Conservation (phyloP, 208 protist genomes). For the Leishmania amazonensis region DNA sequence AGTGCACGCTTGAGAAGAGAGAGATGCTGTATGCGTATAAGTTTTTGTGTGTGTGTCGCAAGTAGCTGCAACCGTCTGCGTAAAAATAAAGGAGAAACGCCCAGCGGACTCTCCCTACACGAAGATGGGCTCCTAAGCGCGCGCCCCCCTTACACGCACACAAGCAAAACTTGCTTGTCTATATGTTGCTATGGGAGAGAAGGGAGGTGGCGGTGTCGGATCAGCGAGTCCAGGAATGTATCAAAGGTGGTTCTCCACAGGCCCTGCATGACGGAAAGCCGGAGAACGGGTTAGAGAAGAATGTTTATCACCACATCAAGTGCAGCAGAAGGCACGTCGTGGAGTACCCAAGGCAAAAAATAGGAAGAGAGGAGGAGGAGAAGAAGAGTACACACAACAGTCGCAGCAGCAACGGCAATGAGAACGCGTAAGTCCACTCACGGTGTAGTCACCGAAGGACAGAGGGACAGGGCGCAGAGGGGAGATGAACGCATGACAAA, state of each 20-base stretch:
- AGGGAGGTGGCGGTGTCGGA: not conserved
- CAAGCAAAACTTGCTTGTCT: too few species aligned
- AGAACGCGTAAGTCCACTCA: not conserved
- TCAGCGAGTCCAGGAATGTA: not conserved
- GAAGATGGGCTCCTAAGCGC: too few species aligned
- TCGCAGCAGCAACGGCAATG: not conserved
- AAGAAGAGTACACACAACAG: not conserved
- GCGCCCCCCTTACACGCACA: too few species aligned
- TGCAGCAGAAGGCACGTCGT: not conserved
- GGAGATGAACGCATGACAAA: not conserved
- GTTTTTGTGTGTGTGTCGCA: too few species aligned
- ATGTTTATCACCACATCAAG: not conserved
- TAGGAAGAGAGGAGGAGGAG: not conserved
- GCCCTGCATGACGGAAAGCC: not conserved
- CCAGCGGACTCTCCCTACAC: too few species aligned
- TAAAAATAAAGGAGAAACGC: too few species aligned
- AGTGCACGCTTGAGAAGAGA: too few species aligned
- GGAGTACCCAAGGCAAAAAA: not conserved
- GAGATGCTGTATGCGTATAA: too few species aligned
- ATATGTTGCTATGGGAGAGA: not conserved
- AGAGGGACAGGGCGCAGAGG: not conserved
- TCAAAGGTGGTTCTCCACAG: not conserved
- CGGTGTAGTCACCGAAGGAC: not conserved
- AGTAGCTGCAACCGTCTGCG: too few species aligned
- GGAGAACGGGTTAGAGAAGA: not conserved